A percentile compares a stretch with the other conserved stretches of the same genome.
Conservation (phyloP, 2,329 filamentous ascomycete genomes). For the Exophiala dermatitidis region DNA sequence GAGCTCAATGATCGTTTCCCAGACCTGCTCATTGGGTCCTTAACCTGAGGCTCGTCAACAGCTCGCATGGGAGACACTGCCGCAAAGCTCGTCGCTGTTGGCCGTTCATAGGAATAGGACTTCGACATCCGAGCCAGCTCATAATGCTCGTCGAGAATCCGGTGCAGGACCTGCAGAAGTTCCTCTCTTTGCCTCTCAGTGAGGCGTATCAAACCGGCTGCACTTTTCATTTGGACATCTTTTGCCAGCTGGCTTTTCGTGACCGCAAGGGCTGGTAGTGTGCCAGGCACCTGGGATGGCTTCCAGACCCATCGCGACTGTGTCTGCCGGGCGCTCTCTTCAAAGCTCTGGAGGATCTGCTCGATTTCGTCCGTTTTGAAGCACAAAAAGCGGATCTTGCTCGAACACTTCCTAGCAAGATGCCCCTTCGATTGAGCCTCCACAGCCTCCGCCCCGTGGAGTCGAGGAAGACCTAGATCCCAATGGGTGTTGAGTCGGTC, state of each 20-base stretch:
- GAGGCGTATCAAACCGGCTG: constrained; percentile 5
- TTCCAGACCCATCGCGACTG: constrained; percentile 27
- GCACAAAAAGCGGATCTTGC: constrained; percentile 30
- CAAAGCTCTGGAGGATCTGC: constrained; percentile 29
- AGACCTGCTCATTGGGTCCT: constrained; percentile 8
- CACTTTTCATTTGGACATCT: constrained; percentile 5
- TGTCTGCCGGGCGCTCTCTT: constrained; percentile 29
- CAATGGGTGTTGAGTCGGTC: constrained; percentile 33
- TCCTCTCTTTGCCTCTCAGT: constrained; percentile 23
- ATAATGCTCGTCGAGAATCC: constrained; percentile 31
- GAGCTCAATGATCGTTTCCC: constrained; percentile 10
- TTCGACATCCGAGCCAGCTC: constrained; percentile 27
- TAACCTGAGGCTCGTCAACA: constrained; percentile 9
- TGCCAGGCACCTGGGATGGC: constrained; percentile 28
- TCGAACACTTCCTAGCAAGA: constrained; percentile 28
- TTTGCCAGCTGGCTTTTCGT: constrained; percentile 21
- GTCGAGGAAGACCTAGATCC: constrained; percentile 31
- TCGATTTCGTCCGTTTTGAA: constrained; percentile 28
- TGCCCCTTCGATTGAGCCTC: constrained; percentile 11
- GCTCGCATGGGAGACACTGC: constrained; percentile 3
- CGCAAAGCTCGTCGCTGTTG: constrained; percentile 8
- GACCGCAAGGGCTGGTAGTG: constrained; percentile 23
- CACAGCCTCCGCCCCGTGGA: constrained; percentile 17
- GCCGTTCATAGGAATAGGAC: constrained; percentile 23
- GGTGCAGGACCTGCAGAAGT: constrained; percentile 29